Conservation (phyloP, 768 basidiomycete genomes). For the Suillus bovinus region DNA sequence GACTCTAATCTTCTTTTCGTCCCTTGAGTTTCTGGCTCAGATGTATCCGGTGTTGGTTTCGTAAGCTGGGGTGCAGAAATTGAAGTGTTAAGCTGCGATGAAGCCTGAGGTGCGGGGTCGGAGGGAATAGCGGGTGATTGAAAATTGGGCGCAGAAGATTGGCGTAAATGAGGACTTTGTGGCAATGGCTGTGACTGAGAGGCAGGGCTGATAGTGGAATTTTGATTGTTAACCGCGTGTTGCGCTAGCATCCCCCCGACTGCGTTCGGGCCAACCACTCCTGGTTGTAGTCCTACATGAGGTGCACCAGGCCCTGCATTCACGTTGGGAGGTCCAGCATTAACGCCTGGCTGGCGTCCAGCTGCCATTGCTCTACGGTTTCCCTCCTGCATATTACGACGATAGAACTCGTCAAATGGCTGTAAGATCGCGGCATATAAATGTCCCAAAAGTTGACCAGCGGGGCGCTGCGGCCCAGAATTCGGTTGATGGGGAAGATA, state of each 20-base stretch:
- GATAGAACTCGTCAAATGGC: slow-evolving; percentile 74
- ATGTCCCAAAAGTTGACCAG: slow-evolving; percentile 51
- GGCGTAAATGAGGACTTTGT: slow-evolving; percentile 32
- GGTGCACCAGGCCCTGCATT: slow-evolving; percentile 20
- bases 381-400: slow-evolving; percentile 59
- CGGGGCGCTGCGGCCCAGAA: slow-evolving; percentile 47
- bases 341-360: slow-evolving; percentile 32
- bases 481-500: slow-evolving; percentile 45
- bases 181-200: slow-evolving; percentile 28
- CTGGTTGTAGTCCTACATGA: slow-evolving; percentile 19
- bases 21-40: slow-evolving; percentile 61
- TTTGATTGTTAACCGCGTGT: slow-evolving; percentile 22
- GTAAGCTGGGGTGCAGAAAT: slow-evolving; percentile 9
- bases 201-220: slow-evolving; percentile 19
- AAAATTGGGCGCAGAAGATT: slow-evolving; percentile 18
- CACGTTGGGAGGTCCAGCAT: slow-evolving; percentile 13
- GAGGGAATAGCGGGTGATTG: neutral
- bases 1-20: slow-evolving; percentile 73
- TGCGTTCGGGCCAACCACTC: slow-evolving; percentile 16
- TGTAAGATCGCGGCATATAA: slow-evolving; percentile 63
- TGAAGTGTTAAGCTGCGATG: slow-evolving; percentile 13
- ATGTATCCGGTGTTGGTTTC: slow-evolving; percentile 16
- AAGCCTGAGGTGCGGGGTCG: neutral
- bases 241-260: slow-evolving; percentile 29
- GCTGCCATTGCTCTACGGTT: slow-evolving; percentile 55